Evolutionary conservation across 1,139 yeast species (phyloP), one percentile per base, ranked within the genome.

Genomic region (Suhomyces wounanorum): DNA sequence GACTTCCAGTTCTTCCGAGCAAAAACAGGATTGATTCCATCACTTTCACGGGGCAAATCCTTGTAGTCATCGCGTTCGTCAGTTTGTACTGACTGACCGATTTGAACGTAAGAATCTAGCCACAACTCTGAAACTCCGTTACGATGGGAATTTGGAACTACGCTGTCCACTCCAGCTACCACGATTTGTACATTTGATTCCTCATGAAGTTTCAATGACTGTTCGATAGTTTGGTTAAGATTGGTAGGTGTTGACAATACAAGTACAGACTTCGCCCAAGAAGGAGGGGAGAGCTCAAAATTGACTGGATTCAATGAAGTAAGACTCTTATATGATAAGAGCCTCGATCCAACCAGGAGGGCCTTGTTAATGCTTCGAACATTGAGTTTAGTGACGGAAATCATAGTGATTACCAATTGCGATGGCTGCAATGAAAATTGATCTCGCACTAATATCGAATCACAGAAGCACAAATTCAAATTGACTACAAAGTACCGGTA

Each of bases 121-220:
- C 85, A 82, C 44, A 81, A 56, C 59, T 78, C 81, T 8, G 81
- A 69, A 8, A 78, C 62, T 0, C 82, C 84, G 53, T 73, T 66
- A 40, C 79, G 61, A 10, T 63, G 62, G 0, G 75, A 72, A 43
- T 66, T 62, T 17, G 75, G 77, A 8, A 58, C 63, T 13, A 79
- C 68, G 1, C 81, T 68, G 54, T 81, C 84, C 5, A 79, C 70
- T 8, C 83, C 81, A 0, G 81, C 82, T 11, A 77, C 79, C 7
- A 78, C 61, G 0, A 78, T 68, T 56, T 78, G 81, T n/a, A 78
- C 45, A 6, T 66, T 58, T 16, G 49, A 10, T 8, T 67, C 60
- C 43, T 67, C 64, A 55, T 65, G 60, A n/a, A 74, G 57, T 0
- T 59, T 52, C 8, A 75, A 67, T 13, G 78, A 59, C 46, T 68